A percentile compares a stretch with the other conserved stretches of the same genome.
Evolutionary conservation across 2,329 filamentous ascomycete species (phyloP).

Genomic region (Paraphaeosphaeria sporulosa): DNA sequence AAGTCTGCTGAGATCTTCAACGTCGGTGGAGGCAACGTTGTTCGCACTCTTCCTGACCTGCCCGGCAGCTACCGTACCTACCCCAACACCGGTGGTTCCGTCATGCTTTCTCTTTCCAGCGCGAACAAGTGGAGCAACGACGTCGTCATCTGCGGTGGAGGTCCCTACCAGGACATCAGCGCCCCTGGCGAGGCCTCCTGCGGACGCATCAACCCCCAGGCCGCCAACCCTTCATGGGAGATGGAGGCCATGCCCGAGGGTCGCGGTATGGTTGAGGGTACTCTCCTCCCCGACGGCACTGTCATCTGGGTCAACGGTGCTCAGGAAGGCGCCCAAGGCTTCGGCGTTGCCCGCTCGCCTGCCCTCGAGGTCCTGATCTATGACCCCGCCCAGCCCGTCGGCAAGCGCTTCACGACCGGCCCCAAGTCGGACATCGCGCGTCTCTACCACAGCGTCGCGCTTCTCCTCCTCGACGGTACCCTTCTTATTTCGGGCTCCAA

Average conservation of each 20-base stretch:
- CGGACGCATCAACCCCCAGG: conserved; percentile 63
- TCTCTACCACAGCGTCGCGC: conserved; percentile 68
- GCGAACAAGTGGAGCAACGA: conserved; percentile 62
- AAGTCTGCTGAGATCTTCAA: conserved; percentile 66
- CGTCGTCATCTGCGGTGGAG: conserved; percentile 66
- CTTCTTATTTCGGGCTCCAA: conserved; percentile 67
- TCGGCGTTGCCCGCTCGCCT: conserved; percentile 63
- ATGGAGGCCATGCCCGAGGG: conserved; percentile 67
- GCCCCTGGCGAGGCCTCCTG: conserved; percentile 67
- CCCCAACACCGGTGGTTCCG: conserved; percentile 67
- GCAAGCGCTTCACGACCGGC: conserved; percentile 59
- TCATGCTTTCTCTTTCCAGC: conserved; percentile 62
- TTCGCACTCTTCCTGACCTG: conserved; percentile 60
- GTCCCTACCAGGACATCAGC: conserved; percentile 66
- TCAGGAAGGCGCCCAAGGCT: conserved; percentile 66
- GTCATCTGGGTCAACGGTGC: conserved; percentile 70
- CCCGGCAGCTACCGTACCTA: conserved; percentile 66
- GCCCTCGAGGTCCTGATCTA: conserved; percentile 66
- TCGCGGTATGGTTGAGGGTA: conserved; percentile 67
- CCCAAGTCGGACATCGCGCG: conserved; percentile 54
- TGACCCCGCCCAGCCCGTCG: conserved; percentile 60
- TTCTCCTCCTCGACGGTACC: conserved; percentile 67
- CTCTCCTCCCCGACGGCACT: conserved; percentile 67
- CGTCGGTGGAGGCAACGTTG: conserved; percentile 54
- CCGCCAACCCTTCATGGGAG: conserved; percentile 59